Evolutionary conservation across 352 stramenopile species (phyloP).

Genomic region (Phytophthora vignae): DNA sequence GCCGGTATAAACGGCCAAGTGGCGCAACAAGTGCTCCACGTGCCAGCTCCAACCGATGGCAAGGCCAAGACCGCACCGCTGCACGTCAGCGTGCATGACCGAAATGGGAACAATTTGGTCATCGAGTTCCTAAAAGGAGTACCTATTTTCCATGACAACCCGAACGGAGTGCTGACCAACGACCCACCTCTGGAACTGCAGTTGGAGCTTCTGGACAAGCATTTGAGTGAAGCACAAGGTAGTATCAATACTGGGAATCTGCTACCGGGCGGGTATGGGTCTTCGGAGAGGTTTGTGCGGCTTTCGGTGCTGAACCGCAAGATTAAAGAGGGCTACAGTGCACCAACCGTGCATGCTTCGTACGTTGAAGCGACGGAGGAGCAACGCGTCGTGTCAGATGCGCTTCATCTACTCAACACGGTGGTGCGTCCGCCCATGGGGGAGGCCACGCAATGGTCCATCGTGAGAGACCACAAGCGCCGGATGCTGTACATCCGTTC

Average conservation of each 20-base stretch:
- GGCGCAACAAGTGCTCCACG: constrained; percentile 26
- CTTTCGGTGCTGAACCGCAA: constrained; percentile 71
- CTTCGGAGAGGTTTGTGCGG: constrained; percentile 65
- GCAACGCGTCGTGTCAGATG: constrained; percentile 60
- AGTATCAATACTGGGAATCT: constrained; percentile 30
- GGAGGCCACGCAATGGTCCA: constrained; percentile 71
- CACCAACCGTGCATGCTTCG: constrained; percentile 34
- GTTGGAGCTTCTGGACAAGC: constrained; percentile 41
- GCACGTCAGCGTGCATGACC: constrained; percentile 74
- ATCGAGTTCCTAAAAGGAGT: constrained; percentile 75
- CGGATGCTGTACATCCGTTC: constrained; percentile 77
- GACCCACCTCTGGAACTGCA: constrained; percentile 66
- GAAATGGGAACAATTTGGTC: constrained; percentile 66
- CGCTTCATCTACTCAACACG: constrained; percentile 71
- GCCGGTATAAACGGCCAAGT: constrained; percentile 58
- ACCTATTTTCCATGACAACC: constrained; percentile 66
- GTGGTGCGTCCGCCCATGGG: constrained; percentile 57
- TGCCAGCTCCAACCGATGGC: constrained; percentile 23
- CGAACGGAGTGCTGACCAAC: constrained; percentile 76
- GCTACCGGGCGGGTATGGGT: constrained; percentile 61
- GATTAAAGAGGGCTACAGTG: constrained; percentile 47
- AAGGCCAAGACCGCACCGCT: constrained; percentile 49
- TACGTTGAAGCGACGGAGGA: constrained; percentile 68
- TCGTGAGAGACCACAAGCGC: constrained; percentile 73
- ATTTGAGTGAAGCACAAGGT: constrained; percentile 20